Evolutionary conservation across 2,329 filamentous ascomycete genomes (phyloP).

Genomic region (Penicillium sclerotigenum): DNA sequence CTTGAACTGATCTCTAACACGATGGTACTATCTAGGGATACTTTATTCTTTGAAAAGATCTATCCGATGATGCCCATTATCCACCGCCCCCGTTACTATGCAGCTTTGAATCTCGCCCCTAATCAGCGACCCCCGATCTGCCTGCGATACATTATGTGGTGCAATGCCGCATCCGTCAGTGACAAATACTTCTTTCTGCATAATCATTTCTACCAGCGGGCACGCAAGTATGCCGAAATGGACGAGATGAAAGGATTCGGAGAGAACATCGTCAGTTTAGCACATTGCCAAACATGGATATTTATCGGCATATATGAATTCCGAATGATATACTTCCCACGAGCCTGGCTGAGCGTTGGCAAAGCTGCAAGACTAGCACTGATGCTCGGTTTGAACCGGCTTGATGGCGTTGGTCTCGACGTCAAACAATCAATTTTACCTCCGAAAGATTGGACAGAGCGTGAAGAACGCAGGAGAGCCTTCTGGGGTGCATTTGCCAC

Average conservation of each 20-base stretch:
- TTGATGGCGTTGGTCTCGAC: conserved; percentile 78
- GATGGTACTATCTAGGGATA: conserved; percentile 54
- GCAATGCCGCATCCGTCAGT: conserved; percentile 77
- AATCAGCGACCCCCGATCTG: conserved; percentile 81
- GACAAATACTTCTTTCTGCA: conserved; percentile 78
- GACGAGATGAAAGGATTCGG: conserved; percentile 93
- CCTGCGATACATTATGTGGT: conserved; percentile 93
- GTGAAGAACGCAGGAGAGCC: conserved; percentile 83
- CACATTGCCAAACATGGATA: conserved; percentile 80
- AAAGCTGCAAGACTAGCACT: conserved; percentile 74
- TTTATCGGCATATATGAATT: conserved; percentile 84
- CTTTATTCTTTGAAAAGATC: conserved; percentile 86
- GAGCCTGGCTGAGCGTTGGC: conserved; percentile 91
- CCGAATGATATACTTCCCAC: conserved; percentile 94
- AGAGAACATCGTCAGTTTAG: conserved; percentile 79
- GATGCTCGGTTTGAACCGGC: conserved; percentile 88
- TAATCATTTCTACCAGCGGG: conserved; percentile 83
- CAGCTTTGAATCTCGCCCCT: conserved; percentile 85
- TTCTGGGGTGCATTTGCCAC: conserved; percentile 94
- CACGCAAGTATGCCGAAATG: conserved; percentile 83
- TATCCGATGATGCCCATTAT: conserved; percentile 85
- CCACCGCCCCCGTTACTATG: conserved; percentile 80
- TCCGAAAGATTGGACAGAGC: conserved; percentile 88
- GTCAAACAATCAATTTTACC: conserved; percentile 89
- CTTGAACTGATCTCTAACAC: conserved; percentile 14